Evolutionary conservation across 148 eudicot genomes (phyloP).

Genomic region (Rheum nobile): DNA sequence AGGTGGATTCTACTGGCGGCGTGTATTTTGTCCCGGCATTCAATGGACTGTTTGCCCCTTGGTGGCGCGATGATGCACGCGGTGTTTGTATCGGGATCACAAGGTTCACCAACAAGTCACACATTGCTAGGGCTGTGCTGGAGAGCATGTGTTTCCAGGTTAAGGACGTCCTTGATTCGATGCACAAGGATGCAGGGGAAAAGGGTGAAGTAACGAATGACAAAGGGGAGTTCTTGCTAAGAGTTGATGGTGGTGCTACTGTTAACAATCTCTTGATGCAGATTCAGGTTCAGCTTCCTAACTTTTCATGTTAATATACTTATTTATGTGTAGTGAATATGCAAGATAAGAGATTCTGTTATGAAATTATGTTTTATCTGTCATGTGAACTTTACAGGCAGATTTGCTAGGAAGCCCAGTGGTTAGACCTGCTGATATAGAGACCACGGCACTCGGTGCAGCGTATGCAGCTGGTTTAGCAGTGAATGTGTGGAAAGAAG

Average conservation of each 20-base stretch:
- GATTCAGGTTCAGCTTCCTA: conserved; percentile 49
- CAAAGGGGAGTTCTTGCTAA: conserved; percentile 70
- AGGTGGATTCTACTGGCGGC: conserved; percentile 81
- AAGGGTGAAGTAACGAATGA: conserved; percentile 52
- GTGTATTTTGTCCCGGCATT: conserved; percentile 98
- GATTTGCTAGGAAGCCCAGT: conserved; percentile 81
- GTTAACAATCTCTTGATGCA: conserved; percentile 86
- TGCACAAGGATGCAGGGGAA: conserved; percentile 88
- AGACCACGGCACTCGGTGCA: conserved; percentile 96
- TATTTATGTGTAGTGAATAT: too few relatives aligned
- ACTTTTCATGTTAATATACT: too few relatives aligned
- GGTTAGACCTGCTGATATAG: conserved; percentile 77
- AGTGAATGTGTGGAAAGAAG: conserved; percentile 80
- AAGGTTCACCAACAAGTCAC: conserved; percentile 77
- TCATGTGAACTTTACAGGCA: conserved; percentile 40
- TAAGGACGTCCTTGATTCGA: conserved; percentile 89
- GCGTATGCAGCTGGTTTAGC: conserved; percentile 98
- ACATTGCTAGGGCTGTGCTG: conserved; percentile 87
- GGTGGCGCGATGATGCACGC: conserved; percentile 99
- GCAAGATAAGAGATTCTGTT: too few relatives aligned
- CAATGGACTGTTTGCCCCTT: conserved; percentile 97
- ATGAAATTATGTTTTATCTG: neutral
- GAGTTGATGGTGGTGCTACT: conserved; percentile 98
- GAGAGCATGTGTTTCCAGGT: conserved; percentile 99
- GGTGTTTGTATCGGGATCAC: conserved; percentile 93